These are phyloP conservation scores for Maudiozyma pseudohumilis DNA, from an alignment of 805 yeast genomes.

Conservation along the genomic window DNA sequence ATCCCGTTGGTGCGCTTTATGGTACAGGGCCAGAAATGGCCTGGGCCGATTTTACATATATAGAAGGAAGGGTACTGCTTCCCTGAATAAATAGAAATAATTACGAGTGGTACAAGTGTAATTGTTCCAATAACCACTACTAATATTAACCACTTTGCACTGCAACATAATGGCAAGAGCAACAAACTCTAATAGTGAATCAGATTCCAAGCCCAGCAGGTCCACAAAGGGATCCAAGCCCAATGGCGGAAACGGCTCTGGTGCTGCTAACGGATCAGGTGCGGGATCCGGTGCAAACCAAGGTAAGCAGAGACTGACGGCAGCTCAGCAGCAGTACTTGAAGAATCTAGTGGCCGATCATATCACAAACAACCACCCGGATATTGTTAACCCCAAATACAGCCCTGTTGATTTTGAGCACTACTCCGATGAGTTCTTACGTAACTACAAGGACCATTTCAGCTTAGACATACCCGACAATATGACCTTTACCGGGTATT, in stretches of 20 bases:
- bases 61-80: too few species aligned
- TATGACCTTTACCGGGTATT: conserved; percentile 57
- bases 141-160: too few species aligned
- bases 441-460: conserved; percentile 58
- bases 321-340: conserved; percentile 54
- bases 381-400: conserved; percentile 34
- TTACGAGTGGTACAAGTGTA: too few species aligned
- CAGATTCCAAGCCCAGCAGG: conserved; percentile 16
- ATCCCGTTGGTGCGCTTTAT: background rate
- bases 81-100: too few species aligned
- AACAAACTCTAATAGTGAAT: conserved; percentile 23
- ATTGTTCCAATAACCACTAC: too few species aligned
- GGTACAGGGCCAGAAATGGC: conserved; percentile 4
- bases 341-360: conserved; percentile 59
- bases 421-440: conserved; percentile 51
- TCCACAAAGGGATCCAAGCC: conserved; percentile 5
- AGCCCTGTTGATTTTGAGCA: conserved; percentile 49
- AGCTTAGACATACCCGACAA: conserved; percentile 48
- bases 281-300: background rate
- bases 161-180: conserved; percentile 13
- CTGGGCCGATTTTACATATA: too few species aligned
- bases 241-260: conserved; percentile 2
- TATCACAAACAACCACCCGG: conserved; percentile 68
- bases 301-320: conserved; percentile 36
- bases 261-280: conserved; percentile 1